phyloP scores from a whole-genome alignment of 1,139 yeast species.

The Lodderomyces beijingensis region DNA sequence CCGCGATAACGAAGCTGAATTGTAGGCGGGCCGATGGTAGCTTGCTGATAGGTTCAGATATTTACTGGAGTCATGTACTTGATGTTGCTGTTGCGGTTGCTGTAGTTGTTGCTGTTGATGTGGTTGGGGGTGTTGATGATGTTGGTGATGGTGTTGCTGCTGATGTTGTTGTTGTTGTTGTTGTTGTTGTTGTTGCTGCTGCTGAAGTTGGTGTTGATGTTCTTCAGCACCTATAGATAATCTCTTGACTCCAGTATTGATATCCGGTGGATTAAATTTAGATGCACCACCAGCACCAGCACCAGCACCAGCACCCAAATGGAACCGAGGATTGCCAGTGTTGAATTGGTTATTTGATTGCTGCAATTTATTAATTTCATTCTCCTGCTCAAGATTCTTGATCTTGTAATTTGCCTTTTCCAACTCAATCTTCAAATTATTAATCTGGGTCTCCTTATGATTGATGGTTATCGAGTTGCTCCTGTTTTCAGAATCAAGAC shows the following conservation, averaged over 20 bases:
- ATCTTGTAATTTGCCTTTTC: constrained; percentile 15
- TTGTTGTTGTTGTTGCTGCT: constrained; percentile 2
- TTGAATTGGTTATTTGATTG: constrained; percentile 7
- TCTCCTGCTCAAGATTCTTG: constrained; percentile 13
- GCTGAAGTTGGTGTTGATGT: neutral
- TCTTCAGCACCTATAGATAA: constrained; percentile 39
- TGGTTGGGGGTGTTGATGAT: neutral
- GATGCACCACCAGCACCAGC: neutral
- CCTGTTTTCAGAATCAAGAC: constrained; percentile 10
- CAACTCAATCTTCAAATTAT: constrained; percentile 11
- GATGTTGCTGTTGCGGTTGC: neutral
- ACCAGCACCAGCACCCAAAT: too few relatives aligned
- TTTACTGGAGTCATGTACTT: neutral
- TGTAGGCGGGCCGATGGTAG: constrained; percentile 1
- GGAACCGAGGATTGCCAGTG: neutral
- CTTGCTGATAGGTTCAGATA: neutral
- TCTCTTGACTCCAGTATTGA: constrained; percentile 42
- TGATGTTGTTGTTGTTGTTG: neutral
- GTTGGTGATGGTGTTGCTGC: neutral
- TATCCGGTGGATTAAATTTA: constrained; percentile 19
- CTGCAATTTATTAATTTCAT: constrained; percentile 11
- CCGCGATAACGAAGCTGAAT: neutral
- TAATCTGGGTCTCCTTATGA: constrained; percentile 13
- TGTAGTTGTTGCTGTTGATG: too few relatives aligned
- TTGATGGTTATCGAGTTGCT: constrained; percentile 8